A percentile compares a stretch with the other conserved stretches of the same genome.
Evolutionary conservation across 139 green algal genomes (phyloP).

Genomic region (Chlamydomonas sp.): DNA sequence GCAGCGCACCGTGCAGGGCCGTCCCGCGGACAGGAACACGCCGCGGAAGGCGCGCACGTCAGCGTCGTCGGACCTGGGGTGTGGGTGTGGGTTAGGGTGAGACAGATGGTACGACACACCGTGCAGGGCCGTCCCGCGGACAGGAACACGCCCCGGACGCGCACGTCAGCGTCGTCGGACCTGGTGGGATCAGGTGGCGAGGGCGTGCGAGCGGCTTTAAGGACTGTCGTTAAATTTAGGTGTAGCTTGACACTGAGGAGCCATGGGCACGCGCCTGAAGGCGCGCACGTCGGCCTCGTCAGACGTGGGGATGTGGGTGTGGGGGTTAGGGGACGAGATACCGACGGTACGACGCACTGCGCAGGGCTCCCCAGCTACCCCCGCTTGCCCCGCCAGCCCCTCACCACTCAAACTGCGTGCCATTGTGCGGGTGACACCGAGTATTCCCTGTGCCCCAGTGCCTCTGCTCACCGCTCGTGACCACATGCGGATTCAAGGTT

Average conservation of each 20-base stretch:
- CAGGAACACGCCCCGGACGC: conserved; percentile 39
- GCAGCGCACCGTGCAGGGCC: conserved; percentile 80
- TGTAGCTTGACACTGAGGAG: no score
- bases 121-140: conserved; percentile 78
- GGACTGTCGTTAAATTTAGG: no score
- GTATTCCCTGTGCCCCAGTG: no score
- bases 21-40: conserved; percentile 57
- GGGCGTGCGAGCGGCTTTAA: no score
- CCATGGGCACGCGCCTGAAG: no score
- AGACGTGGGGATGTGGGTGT: background rate
- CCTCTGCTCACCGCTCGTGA: no score
- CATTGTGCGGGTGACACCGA: no score
- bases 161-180: conserved; percentile 4
- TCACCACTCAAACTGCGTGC: no score
- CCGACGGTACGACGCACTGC: conserved; percentile 70
- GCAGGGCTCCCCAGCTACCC: conserved; percentile 66
- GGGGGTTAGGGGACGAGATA: background rate
- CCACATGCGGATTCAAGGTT: no score
- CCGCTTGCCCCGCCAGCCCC: no score
- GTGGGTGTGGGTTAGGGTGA: background rate
- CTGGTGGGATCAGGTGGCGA: no score
- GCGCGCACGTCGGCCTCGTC: background rate
- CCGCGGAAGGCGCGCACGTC: conserved; percentile 23
- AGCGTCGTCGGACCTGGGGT: conserved; percentile 4
- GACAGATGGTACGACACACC: conserved; percentile 58